Evolutionary conservation across 192 early-diverging fungal species (phyloP), one percentile per base, ranked within the genome.

Genomic region (Lobosporangium transversale): DNA sequence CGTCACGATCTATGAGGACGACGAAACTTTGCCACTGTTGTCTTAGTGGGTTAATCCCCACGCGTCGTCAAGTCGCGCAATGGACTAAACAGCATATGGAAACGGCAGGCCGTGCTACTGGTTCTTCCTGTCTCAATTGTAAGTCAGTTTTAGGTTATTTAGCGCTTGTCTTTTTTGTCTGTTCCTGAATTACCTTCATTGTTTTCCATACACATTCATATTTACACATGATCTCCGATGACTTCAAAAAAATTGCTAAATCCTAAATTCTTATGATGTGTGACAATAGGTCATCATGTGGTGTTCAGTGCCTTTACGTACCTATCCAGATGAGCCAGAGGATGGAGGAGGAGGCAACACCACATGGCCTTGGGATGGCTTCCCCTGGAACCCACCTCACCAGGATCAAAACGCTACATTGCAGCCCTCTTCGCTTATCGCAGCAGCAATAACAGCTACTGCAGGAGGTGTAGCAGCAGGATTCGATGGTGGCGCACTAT

Each of bases 81-180:
- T 76, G 73, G 73, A 76, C 73, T 24, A 76, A n/a, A 62, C 58
- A 67, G 64, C 23, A 76, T 76, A 67, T 76, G 73, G 73, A 76
- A 67, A 32, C 57, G 73, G 36, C 73, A 76, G 33, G n/a, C 45
- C 12, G 73, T 67, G 14, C 73, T 76, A n/a, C 53, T 76, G 0
- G 53, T 76, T 26, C 63, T 76, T 9, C 73, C 73, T 23, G 73
- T 76, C 11, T 76, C 64, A 12, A 76, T 76, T 33, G 73, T 76
- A 76, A 52, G 73, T n/a, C n/a, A n/a, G n/a, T n/a, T n/a, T n/a
- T n/a, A n/a, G n/a, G n/a, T n/a, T n/a, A n/a, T n/a, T n/a, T n/a
- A 26, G 14, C 26, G 24, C 21, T 37, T 52, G n/a, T 8, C 42
- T 54, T 21, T 31, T 36, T 23, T n/a, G 21, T 10, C 27, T 37